Evolutionary conservation across 2,329 filamentous ascomycete species (phyloP), one percentile per base, ranked within the genome.

Genomic region (Penicillium sp.): DNA sequence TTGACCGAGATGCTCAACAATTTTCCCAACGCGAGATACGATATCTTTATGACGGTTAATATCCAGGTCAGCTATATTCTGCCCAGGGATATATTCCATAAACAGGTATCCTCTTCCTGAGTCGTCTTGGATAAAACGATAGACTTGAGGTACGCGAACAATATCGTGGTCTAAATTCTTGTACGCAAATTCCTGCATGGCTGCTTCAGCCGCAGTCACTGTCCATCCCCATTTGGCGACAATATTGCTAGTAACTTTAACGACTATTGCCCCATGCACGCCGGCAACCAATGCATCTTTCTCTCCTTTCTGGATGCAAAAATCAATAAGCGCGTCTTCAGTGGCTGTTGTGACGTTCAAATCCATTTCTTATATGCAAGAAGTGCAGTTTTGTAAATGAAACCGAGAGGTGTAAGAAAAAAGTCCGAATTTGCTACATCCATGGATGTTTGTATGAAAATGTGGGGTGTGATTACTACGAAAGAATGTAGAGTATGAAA

Each of bases 31-130:
- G 3, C 60, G 57, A 11, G 55, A 28, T 33, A 59, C 50, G 4
- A 65, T 57, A 24, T 63, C 61, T 9, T 33, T 23, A 11, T 51
- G 47, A 21, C 20, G 16, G 12, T 52, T 43, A 20, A 61, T 24
- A 38, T 64, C 57, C 3, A 65, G 11, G 9, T 60, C 52, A 8
- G 55, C 35, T 21, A 66, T 38, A 18, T 33, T 61, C 57, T 54
- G 57, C 0, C 64, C 60, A 4, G 59, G 55, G 35, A 66, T 52
- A 47, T 66, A 66, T 33, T 66, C 61, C 62, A 65, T 67, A 45
- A 66, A 66, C 3, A 67, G 52, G 24, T 61, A 68, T n/a, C 63
- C 63, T 48, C 28, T 55, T 24, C 54, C 55, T 18, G 26, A 52
- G 9, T 43, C 26, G 18, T 62, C 47, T 23, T 59, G 42, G 26